These are phyloP conservation scores for Evernia prunastri DNA, from an alignment of 495 filamentous ascomycete species.

Conservation along the genomic window DNA sequence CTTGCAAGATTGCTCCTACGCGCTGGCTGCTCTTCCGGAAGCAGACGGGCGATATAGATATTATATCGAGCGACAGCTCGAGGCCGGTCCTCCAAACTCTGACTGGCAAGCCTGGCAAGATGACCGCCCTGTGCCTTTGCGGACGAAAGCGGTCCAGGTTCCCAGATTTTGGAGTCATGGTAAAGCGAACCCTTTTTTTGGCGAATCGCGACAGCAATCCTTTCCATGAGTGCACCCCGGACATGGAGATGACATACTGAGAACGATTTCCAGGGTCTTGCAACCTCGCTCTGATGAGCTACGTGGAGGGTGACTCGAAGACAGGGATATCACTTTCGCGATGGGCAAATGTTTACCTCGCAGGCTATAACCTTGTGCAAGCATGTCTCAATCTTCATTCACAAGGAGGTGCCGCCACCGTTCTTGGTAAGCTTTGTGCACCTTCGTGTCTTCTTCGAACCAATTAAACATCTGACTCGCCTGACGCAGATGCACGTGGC, in stretches of 20 bases:
- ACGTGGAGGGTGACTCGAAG: not conserved
- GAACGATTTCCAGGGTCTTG: not conserved
- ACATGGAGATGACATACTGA: not conserved
- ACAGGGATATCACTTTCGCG: not conserved
- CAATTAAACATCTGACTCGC: not conserved
- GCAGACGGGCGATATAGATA: not conserved
- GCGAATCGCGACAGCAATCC: not conserved
- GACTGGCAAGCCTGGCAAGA: conserved; percentile 1
- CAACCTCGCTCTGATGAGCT: conserved; percentile 9
- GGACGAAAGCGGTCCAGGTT: not conserved
- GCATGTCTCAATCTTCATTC: not conserved
- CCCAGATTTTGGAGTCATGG: conserved; percentile 4
- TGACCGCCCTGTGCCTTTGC: not conserved
- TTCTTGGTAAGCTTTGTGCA: not conserved
- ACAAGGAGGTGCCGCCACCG: conserved; percentile 1
- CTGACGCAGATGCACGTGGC: not conserved
- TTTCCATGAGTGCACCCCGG: not conserved
- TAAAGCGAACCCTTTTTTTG: not conserved
- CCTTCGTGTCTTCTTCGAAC: not conserved
- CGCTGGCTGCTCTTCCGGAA: not conserved
- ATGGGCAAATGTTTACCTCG: not conserved
- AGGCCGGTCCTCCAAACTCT: too few relatives aligned
- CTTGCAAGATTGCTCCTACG: not conserved
- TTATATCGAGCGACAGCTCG: conserved; percentile 5
- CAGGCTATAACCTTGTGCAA: not conserved